Evolutionary conservation across 345 rosid genomes (phyloP).

Genomic region (Viola odorata): DNA sequence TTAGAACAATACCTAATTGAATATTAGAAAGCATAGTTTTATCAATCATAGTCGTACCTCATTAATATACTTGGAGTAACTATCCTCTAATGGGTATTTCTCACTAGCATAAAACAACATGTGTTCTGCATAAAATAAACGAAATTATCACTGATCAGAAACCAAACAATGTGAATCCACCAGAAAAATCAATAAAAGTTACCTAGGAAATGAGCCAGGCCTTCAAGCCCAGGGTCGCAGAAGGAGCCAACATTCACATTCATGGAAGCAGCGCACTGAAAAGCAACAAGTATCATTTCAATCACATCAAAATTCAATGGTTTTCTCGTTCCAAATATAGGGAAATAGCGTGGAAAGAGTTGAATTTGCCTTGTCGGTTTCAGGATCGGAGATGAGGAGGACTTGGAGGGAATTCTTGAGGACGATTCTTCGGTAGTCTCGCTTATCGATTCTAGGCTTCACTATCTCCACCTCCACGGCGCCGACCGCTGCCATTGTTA

Average conservation of each 20-base stretch:
- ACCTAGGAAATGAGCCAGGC: constrained; percentile 96
- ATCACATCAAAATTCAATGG: neutral
- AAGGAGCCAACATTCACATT: constrained; percentile 72
- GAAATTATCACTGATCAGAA: neutral
- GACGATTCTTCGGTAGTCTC: constrained; percentile 62
- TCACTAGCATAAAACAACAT: constrained; percentile 92
- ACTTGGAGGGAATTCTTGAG: constrained; percentile 68
- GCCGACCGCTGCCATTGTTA: neutral
- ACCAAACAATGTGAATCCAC: too few relatives aligned
- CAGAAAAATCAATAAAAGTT: neutral
- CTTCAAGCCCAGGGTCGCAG: constrained; percentile 87
- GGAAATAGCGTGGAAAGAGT: too few relatives aligned
- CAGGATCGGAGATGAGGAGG: constrained; percentile 80
- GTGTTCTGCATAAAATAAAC: constrained; percentile 50
- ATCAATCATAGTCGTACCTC: constrained; percentile 39
- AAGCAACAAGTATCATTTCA: too few relatives aligned
- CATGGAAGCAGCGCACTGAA: constrained; percentile 94
- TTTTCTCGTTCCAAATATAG: too few relatives aligned
- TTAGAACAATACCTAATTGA: too few relatives aligned
- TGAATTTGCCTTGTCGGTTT: constrained; percentile 63
- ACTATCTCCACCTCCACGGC: constrained; percentile 46
- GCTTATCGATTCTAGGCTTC: constrained; percentile 70
- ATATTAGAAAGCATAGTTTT: too few relatives aligned
- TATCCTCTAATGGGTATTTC: constrained; percentile 83
- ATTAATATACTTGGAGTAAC: constrained; percentile 75